Evolutionary conservation across 2,329 filamentous ascomycete genomes (phyloP), one percentile per base, ranked within the genome.

Genomic region (Clonostachys solani): DNA sequence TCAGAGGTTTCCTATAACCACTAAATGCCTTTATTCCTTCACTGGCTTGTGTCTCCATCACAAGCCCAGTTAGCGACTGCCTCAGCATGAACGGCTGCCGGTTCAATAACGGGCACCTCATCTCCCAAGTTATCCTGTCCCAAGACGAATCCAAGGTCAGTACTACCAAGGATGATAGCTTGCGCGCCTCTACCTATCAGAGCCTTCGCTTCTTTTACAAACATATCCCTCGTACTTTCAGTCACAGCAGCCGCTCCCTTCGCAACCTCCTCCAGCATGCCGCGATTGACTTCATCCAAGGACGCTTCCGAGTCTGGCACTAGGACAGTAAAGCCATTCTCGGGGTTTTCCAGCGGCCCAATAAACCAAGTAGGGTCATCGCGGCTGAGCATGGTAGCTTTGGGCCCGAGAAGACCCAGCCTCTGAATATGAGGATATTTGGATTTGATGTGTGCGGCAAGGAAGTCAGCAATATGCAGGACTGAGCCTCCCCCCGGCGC

Each of bases 241-340:
- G 47, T 49, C 16, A 51, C 47, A 6, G 43, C 42, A 12, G 41
- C 42, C 3, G 44, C 42, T 6, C 49, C 49, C 42, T 47, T 49
- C 29, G 42, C 49, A 9, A 51, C 49, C 42, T 51, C 49, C 42
- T 51, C 49, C 44, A 51, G 16, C 49, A 51, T 51, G 5, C 49
- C 49, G 13, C 49, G 40, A 36, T 51, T 51, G 18, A 49, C 36
- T 33, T 47, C 47, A 4, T 49, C 15, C 33, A 47, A 23, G 9
- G 16, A 42, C 7, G 17, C 47, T 17, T 29, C 44, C 9, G 49
- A 43, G 13, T 44, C 49, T 3, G 49, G 49, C 3, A 51, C 44
- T 4, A 51, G 29, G 3, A 51, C 47, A 36, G 29, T 19, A 17
- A 45, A 46, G 10, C 40, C 44, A 18, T 45, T 42, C n/a, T 36